A percentile compares a stretch with the other conserved stretches of the same genome.
Evolutionary conservation across 1,284 basidiomycete genomes (phyloP).

Genomic region (Apiotrichum laibachii): DNA sequence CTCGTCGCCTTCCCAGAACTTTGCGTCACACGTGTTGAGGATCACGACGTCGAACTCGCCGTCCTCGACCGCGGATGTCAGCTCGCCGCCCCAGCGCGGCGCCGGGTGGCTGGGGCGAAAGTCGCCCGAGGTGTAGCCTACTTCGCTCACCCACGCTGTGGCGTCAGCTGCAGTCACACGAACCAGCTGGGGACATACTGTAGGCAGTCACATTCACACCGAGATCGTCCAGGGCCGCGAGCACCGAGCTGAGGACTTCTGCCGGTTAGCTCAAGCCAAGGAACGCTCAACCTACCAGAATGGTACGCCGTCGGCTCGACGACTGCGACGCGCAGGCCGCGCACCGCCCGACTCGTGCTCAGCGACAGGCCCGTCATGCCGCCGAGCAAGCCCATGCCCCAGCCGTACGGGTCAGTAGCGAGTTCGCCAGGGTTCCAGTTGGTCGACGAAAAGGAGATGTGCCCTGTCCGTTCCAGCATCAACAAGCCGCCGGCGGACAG

Average conservation of each 20-base stretch:
- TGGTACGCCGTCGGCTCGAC: slow-evolving; percentile 1
- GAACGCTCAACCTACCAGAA: neutral
- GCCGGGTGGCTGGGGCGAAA: neutral
- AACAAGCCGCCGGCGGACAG: too few relatives aligned
- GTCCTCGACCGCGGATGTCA: neutral
- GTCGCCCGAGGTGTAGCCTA: neutral
- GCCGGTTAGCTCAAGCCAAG: neutral
- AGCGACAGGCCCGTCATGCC: neutral
- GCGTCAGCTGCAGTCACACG: neutral
- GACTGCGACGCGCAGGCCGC: neutral
- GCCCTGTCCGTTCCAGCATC: too few relatives aligned
- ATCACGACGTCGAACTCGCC: neutral
- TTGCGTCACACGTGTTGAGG: slow-evolving; percentile 1
- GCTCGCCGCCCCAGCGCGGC: neutral
- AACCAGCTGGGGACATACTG: neutral
- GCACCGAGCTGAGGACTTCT: neutral
- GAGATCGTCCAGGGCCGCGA: neutral
- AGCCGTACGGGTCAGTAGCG: neutral
- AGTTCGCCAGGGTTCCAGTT: too few relatives aligned
- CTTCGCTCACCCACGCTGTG: neutral
- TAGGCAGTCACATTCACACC: neutral
- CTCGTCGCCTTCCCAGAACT: neutral
- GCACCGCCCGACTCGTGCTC: neutral
- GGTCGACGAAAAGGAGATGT: too few relatives aligned
- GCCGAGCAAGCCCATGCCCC: neutral